Evolutionary conservation across 805 yeast genomes (phyloP), one percentile per base, ranked within the genome.

Genomic region (Ogataea kodamae): DNA sequence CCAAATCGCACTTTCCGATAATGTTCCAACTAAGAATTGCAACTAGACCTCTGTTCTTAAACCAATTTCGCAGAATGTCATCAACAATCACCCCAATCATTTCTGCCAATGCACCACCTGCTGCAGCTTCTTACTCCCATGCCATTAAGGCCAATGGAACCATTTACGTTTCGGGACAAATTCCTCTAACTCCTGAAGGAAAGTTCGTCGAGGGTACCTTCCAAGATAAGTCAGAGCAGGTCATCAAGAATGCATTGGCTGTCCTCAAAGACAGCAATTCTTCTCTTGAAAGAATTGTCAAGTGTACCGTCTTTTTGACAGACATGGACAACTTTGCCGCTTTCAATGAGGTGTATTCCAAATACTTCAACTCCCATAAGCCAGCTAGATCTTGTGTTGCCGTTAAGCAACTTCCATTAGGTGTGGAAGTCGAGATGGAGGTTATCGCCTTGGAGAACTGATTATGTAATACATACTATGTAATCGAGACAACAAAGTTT

Each of bases 331-430:
- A 82, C 58, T 92, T 92, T 56, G 86, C 74, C 42, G 82, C 76
- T 45, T 84, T 92, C 70, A 92, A 92, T 68, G 72, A 70, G 47
- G 95, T 85, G 33, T 92, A 92, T 65, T 78, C 76, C 40, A 72
- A 79, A 62, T 80, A 83, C 65, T 86, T 86, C 68, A 72, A 59
- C 54, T 68, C 64, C 28, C 90, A 81, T 67, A 82, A 81, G 61
- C 97, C 98, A 26, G 97, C 97, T 23, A 86, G 98, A 75, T 85
- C 97, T 2, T 92, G 97, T 71, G 95, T 92, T 51, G 97, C 97
- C 27, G 97, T 89, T 44, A 81, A 79, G 64, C 78, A 76, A 44
- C 78, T 92, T 51, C 98, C 98, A 42, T 75, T 92, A 61, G 87
- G 87, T 42, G 70, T 87, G 52, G 98, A 92, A 70, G 75, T 92